Percentiles rank a stretch among this genome's conserved stretches.
These are phyloP conservation scores for Amphicarpaea edgeworthii DNA, from an alignment of 306 rosid genomes.

Conservation along the genomic window DNA sequence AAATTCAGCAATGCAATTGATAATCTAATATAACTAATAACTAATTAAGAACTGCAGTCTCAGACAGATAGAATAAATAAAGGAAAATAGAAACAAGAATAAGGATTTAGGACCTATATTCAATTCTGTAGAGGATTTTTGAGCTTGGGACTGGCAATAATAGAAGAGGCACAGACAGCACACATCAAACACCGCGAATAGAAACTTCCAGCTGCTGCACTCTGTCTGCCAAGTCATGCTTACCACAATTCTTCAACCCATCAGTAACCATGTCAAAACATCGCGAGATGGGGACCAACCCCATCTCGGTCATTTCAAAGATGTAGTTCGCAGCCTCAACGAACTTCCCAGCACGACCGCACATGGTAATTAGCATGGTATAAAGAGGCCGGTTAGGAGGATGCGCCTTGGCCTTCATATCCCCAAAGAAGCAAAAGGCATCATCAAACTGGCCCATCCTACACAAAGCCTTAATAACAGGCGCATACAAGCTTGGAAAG, in stretches of 20 bases:
- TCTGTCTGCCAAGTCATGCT: conserved; percentile 82
- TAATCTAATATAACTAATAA: not conserved
- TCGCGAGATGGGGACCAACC: conserved; percentile 76
- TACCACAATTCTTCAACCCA: conserved; percentile 90
- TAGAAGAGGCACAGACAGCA: not conserved
- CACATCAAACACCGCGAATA: conserved; percentile 54
- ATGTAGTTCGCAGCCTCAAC: conserved; percentile 84
- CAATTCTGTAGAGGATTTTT: not conserved
- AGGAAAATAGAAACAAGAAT: not conserved
- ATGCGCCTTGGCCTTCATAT: conserved; percentile 91
- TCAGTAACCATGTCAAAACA: conserved; percentile 90
- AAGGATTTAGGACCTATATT: conserved; percentile 13
- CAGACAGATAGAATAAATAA: not conserved
- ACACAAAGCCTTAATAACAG: conserved; percentile 78
- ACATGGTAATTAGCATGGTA: conserved; percentile 89
- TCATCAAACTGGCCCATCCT: conserved; percentile 87
- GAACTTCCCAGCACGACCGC: conserved; percentile 83
- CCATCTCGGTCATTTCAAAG: conserved; percentile 85
- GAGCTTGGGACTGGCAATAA: not conserved
- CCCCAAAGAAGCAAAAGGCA: conserved; percentile 86
- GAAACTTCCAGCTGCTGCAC: conserved; percentile 80
- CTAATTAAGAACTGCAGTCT: not conserved
- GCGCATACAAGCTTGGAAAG: conserved; percentile 83
- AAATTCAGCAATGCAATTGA: not conserved
- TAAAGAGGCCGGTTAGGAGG: conserved; percentile 92